A percentile compares a stretch with the other conserved stretches of the same genome.
These are phyloP conservation scores for Alternaria tenuissima DNA, from an alignment of 2,329 filamentous ascomycete species.

Conservation along the genomic window DNA sequence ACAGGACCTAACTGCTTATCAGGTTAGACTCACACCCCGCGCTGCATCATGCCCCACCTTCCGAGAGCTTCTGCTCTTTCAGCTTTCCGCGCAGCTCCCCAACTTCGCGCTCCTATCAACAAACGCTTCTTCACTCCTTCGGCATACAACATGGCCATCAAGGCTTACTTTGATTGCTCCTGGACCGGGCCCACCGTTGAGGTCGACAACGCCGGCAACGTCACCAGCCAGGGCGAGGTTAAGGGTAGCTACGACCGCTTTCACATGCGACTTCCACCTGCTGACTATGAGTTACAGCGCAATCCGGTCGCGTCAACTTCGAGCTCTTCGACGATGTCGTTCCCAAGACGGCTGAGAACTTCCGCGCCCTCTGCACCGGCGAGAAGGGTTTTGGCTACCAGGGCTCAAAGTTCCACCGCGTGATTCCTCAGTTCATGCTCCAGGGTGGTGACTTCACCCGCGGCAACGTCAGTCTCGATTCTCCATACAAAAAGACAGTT, in stretches of 20 bases:
- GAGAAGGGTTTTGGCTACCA: conserved; percentile 85
- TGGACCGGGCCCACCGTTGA: conserved; percentile 78
- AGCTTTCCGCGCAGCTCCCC: conserved; percentile 43
- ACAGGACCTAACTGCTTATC: conserved; percentile 25
- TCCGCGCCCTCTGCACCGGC: conserved; percentile 81
- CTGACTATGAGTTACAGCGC: conserved; percentile 60
- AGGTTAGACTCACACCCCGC: conserved; percentile 33
- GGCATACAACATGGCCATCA: conserved; percentile 76
- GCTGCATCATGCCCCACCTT: conserved; percentile 42
- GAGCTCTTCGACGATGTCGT: conserved; percentile 85
- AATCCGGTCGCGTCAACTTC: conserved; percentile 85
- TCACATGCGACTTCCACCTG: not conserved
- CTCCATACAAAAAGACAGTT: conserved; percentile 10
- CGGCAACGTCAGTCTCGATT: conserved; percentile 73
- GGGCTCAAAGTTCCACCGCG: conserved; percentile 87
- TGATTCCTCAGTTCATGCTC: conserved; percentile 94
- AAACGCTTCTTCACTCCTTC: conserved; percentile 68
- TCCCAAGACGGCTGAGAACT: conserved; percentile 88
- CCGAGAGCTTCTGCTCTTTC: conserved; percentile 42
- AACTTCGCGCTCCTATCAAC: conserved; percentile 50
- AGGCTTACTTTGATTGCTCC: conserved; percentile 76
- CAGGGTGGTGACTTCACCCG: conserved; percentile 96
- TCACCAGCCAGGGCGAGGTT: conserved; percentile 54
- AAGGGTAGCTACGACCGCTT: conserved; percentile 60
- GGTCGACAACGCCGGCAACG: conserved; percentile 64